These are phyloP conservation scores for Populus deltoides DNA, from an alignment of 345 rosid species.

Conservation along the genomic window DNA sequence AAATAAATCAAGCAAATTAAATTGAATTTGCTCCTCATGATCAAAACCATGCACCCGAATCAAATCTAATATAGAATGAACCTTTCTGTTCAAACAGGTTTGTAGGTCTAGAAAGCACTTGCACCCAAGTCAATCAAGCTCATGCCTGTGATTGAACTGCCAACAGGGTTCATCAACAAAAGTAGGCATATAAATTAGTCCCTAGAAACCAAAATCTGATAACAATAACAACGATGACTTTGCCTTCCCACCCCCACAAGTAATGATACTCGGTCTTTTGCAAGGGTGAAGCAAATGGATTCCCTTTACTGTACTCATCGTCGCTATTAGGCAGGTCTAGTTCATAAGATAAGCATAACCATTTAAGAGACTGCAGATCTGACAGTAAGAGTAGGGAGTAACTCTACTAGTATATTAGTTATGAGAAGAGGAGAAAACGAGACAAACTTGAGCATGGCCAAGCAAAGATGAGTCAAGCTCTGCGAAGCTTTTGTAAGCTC, in stretches of 20 bases:
- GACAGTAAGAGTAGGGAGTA: background rate
- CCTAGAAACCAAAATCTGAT: background rate
- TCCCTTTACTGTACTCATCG: background rate
- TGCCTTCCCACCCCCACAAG: background rate
- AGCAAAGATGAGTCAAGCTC: background rate
- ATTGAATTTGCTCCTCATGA: background rate
- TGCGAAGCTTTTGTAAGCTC: background rate
- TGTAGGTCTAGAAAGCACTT: background rate
- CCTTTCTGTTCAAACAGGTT: background rate
- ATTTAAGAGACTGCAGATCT: background rate
- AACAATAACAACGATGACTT: background rate
- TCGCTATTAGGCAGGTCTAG: background rate
- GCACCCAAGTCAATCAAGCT: background rate
- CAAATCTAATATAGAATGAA: background rate
- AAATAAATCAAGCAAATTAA: background rate
- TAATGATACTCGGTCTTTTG: background rate
- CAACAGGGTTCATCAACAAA: background rate
- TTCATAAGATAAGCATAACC: background rate
- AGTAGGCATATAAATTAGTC: background rate
- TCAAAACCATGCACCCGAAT: background rate
- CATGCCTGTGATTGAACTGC: background rate
- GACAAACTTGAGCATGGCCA: background rate
- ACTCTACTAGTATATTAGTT: background rate
- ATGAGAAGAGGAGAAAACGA: background rate
- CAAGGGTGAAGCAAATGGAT: background rate